Evolutionary conservation across 768 basidiomycete species (phyloP), one percentile per base, ranked within the genome.

Genomic region (Boletus pseudopeckii): DNA sequence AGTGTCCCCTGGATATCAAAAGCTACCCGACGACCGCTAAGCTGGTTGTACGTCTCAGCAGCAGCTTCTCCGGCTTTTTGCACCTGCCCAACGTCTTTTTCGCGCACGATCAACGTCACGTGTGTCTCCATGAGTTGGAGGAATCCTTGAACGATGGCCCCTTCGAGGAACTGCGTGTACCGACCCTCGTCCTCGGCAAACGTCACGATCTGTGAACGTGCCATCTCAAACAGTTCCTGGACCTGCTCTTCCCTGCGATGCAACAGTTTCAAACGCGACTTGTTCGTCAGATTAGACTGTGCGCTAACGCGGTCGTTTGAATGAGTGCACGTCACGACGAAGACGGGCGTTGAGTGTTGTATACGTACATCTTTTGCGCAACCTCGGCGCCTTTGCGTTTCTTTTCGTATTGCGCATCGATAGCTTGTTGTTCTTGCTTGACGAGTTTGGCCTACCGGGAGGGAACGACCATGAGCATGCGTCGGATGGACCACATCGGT

Each of bases 261-360:
- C 10, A 98, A 82, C 30, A 98, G 80, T 66, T 81, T 85, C 61
- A 99, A 80, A 34, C 97, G 91, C 14, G 95, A 93, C 66, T 92
- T 94, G 80, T 98, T 99, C 60, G 94, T 97, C 56, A 96, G 80
- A 24, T 91, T 98, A 7, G 96, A 98, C 69, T 96, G 91, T 8
- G 94, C 86, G 61, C 96, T 98, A 62, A 9, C 1, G 37, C 9
- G 32, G 7, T 44, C 47, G 52, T 45, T 33, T 0, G 41, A 41
- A 32, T 64, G 30, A 48, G 54, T 32, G 43, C 22, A 41, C 10
- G 42, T 22, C 38, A 30, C 14, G 20, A 36, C 26, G 20, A 42
- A 24, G 45, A 40, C 36, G 34, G 15, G 49, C 17, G 6, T 22
- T 2, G 4, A 34, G 7, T 24, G 57, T 14, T 5, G 17, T 30